Conservation (phyloP, 169 alveolate genomes). For the Cryptosporidium sp. region DNA sequence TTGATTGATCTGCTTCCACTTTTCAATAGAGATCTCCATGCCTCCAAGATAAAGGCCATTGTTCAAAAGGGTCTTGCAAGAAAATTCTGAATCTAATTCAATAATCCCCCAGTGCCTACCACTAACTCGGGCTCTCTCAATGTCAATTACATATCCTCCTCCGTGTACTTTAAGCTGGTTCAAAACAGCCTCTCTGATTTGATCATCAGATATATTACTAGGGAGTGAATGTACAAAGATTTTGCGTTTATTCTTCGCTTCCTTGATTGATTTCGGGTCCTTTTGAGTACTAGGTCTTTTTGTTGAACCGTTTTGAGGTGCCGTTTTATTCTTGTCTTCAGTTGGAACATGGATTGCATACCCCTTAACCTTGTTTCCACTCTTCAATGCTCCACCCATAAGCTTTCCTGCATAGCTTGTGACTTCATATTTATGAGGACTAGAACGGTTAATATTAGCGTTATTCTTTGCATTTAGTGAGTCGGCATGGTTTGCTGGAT, state of each 20-base stretch:
- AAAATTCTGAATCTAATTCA: conserved; percentile 61
- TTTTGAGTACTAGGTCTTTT: not conserved
- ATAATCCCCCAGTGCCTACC: conserved; percentile 66
- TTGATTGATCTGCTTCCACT: conserved; percentile 42
- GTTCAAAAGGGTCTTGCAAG: conserved; percentile 47
- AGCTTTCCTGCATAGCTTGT: conserved; percentile 73
- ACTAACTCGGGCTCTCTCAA: conserved; percentile 57
- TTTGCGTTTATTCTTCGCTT: conserved; percentile 55
- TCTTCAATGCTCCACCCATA: conserved; percentile 41
- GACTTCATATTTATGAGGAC: conserved; percentile 43
- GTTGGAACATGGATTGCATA: conserved; percentile 51
- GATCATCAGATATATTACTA: conserved; percentile 34
- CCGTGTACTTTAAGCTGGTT: conserved; percentile 62
- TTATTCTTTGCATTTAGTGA: conserved; percentile 15
- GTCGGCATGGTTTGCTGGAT: conserved; percentile 16
- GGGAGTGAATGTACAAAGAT: conserved; percentile 71
- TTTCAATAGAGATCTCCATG: conserved; percentile 44
- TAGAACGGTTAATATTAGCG: conserved; percentile 21
- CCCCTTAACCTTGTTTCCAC: conserved; percentile 35
- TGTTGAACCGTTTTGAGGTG: not conserved
- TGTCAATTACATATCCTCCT: conserved; percentile 71
- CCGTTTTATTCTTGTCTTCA: conserved; percentile 14
- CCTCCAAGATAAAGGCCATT: conserved; percentile 69
- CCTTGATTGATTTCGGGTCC: conserved; percentile 29
- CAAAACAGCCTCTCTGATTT: conserved; percentile 65